Conservation (phyloP, 192 early-diverging fungal species). For the Entophlyctis luteolus region DNA sequence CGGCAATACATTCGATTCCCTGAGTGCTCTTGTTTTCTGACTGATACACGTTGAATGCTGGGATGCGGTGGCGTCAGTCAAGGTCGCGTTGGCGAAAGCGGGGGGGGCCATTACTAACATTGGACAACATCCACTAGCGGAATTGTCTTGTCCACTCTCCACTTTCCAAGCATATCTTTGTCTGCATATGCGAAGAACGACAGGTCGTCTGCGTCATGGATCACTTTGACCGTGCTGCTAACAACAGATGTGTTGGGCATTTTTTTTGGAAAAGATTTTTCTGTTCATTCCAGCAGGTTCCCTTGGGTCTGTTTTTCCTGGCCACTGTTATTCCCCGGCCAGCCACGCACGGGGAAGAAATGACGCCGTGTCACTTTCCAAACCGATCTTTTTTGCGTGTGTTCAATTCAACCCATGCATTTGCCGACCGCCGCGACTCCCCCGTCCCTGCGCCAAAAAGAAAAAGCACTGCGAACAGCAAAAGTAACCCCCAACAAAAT, state of each 20-base stretch:
- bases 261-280: too few species aligned
- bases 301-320: too few species aligned
- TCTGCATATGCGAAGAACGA: conserved; percentile 17
- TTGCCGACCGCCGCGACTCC: too few species aligned
- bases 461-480: too few species aligned
- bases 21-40: background rate
- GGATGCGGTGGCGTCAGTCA: background rate
- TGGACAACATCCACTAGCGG: conserved; percentile 16
- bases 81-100: background rate
- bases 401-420: too few species aligned
- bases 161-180: conserved; percentile 14
- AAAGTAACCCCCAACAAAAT: too few species aligned
- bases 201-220: background rate
- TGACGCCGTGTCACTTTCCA: too few species aligned
- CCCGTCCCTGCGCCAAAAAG: too few species aligned
- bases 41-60: conserved; percentile 19
- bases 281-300: too few species aligned
- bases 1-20: conserved; percentile 7
- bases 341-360: too few species aligned
- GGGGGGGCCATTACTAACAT: background rate
- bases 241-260: conserved; percentile 24
- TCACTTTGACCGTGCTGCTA: conserved; percentile 23
- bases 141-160: conserved; percentile 7
- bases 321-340: too few species aligned
- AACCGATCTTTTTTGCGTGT: too few species aligned